Percentiles rank a stretch among this genome's conserved stretches.
These are phyloP conservation scores for Pezicula radicicola DNA, from an alignment of 2,329 filamentous ascomycete genomes.

Conservation along the genomic window DNA sequence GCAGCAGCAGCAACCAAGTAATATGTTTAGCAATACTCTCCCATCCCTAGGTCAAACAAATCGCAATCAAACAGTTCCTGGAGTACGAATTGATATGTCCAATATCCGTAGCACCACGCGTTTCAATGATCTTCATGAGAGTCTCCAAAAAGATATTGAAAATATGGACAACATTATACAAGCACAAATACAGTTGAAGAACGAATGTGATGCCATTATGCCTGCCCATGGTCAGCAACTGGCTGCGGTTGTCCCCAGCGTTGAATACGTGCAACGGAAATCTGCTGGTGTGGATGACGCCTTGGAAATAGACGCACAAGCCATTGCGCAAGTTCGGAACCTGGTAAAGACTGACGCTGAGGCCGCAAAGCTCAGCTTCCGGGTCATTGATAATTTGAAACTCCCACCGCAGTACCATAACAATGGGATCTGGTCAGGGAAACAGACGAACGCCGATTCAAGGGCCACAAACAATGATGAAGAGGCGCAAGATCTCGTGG, in stretches of 20 bases:
- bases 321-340: conserved; percentile 53
- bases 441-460: conserved; percentile 33
- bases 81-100: conserved; percentile 74
- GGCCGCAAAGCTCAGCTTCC: conserved; percentile 69
- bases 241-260: conserved; percentile 61
- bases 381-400: conserved; percentile 71
- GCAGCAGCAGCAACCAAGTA: conserved; percentile 15
- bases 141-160: conserved; percentile 76
- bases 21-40: conserved; percentile 23
- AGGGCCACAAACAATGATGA: conserved; percentile 36
- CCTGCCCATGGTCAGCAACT: conserved; percentile 61
- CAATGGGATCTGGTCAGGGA: conserved; percentile 37
- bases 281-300: conserved; percentile 61
- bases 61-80: conserved; percentile 58
- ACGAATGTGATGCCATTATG: conserved; percentile 70
- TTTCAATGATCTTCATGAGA: conserved; percentile 84
- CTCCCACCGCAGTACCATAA: conserved; percentile 57
- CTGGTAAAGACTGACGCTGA: conserved; percentile 63
- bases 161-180: conserved; percentile 77
- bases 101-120: conserved; percentile 84
- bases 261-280: conserved; percentile 59
- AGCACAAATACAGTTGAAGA: conserved; percentile 73
- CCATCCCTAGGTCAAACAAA: conserved; percentile 45
- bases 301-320: conserved; percentile 58
- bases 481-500: conserved; percentile 56